Evolutionary conservation across 306 rosid species (phyloP).

Genomic region (Acacia crassicarpa): DNA sequence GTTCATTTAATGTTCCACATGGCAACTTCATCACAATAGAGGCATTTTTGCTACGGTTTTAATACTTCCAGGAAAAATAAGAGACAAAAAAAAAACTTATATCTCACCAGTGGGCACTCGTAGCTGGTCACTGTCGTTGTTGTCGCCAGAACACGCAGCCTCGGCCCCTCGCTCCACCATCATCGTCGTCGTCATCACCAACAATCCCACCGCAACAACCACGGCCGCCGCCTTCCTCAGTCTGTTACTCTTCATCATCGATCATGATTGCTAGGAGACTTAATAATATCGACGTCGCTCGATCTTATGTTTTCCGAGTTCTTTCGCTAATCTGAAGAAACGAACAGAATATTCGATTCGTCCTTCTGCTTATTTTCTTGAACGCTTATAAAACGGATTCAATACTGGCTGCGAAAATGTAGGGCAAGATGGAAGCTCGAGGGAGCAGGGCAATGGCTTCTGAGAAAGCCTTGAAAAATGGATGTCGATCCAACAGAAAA

Average conservation of each 20-base stretch:
- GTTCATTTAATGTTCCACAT: no score
- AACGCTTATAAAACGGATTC: slow-evolving; percentile 6
- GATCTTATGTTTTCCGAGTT: not conserved
- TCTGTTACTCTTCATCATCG: not conserved
- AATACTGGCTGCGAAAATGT: slow-evolving; percentile 45
- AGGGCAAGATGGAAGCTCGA: slow-evolving; percentile 65
- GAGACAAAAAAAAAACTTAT: no score
- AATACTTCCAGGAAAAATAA: no score
- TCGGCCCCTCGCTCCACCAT: no score
- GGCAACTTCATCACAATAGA: no score
- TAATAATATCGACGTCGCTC: no score
- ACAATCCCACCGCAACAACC: not conserved
- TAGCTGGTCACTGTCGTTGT: not conserved
- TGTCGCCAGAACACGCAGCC: not conserved
- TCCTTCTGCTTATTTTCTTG: slow-evolving; percentile 12
- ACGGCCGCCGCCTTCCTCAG: not conserved
- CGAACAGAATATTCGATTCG: slow-evolving; percentile 34
- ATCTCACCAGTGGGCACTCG: not conserved
- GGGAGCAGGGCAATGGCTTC: slow-evolving; percentile 45
- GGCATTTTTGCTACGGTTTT: no score
- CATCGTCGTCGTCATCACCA: no score
- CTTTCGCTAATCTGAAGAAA: slow-evolving; percentile 54
- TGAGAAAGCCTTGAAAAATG: slow-evolving; percentile 52
- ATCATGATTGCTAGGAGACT: not conserved
- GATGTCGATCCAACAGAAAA: slow-evolving; percentile 69